Conservation (phyloP, 2,329 filamentous ascomycete genomes). For the Cladobotryum mycophilum region DNA sequence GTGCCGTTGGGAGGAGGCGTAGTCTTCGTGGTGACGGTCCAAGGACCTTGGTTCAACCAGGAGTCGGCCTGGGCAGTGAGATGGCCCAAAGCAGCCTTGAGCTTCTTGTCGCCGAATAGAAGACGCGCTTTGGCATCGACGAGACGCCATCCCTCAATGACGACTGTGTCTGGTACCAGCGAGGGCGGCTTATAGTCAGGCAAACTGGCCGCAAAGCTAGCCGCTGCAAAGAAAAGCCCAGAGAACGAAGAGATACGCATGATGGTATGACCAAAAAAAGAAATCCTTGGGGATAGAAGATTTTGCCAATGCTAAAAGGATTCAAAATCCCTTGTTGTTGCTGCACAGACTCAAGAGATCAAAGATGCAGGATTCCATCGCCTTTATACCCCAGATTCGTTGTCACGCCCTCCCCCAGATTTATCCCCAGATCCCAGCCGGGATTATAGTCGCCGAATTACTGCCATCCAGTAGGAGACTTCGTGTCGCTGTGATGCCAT, state of each 20-base stretch:
- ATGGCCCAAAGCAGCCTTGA: constrained; percentile 5
- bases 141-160: constrained; percentile 9
- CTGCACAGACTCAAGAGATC: too few species aligned
- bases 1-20: constrained; percentile 9
- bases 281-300: too few species aligned
- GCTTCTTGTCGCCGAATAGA: not conserved
- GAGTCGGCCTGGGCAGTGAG: constrained; percentile 15
- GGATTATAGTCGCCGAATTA: too few species aligned
- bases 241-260: constrained; percentile 3
- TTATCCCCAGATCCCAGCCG: constrained; percentile 2
- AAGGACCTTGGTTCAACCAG: constrained; percentile 21
- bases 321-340: too few species aligned
- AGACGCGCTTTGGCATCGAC: constrained; percentile 7
- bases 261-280: not conserved
- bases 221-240: not conserved
- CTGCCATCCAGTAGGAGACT: too few species aligned
- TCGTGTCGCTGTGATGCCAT: not conserved
- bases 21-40: constrained; percentile 17
- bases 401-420: constrained; percentile 1
- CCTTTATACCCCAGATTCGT: too few species aligned
- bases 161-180: constrained; percentile 4
- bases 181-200: not conserved
- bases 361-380: too few species aligned
- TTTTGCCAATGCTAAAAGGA: too few species aligned
- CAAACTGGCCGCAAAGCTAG: not conserved